Evolutionary conservation across 2,329 filamentous ascomycete species (phyloP).

Genomic region (Penicillium paneum): DNA sequence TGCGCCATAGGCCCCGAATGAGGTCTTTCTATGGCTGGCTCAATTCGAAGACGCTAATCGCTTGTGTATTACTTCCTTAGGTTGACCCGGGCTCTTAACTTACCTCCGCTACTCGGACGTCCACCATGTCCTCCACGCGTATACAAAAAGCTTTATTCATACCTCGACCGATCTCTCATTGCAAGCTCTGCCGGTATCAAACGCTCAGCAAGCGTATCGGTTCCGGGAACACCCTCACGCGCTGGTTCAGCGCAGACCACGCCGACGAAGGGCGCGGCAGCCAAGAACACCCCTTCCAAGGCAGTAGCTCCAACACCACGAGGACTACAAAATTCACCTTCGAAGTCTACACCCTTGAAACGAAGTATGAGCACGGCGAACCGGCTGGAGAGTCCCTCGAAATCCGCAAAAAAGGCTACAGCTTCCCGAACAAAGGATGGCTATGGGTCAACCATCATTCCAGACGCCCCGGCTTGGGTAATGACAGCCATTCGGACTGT

Average conservation of each 20-base stretch:
- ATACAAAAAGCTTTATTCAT: conserved; percentile 79
- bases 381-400: conserved; percentile 19
- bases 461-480: conserved; percentile 61
- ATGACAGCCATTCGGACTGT: conserved; percentile 65
- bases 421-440: conserved; percentile 19
- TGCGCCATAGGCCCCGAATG: conserved; percentile 33
- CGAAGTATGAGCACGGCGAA: conserved; percentile 33
- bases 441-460: conserved; percentile 28
- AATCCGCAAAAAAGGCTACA: conserved; percentile 19
- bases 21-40: neutral
- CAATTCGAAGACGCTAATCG: neutral
- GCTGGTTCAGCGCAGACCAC: conserved; percentile 36
- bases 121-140: conserved; percentile 75
- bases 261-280: conserved; percentile 31
- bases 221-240: conserved; percentile 31
- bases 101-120: conserved; percentile 70
- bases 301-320: conserved; percentile 25
- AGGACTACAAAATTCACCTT: conserved; percentile 41
- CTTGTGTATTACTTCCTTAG: conserved; percentile 43
- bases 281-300: conserved; percentile 30
- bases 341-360: conserved; percentile 44
- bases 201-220: conserved; percentile 34
- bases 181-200: conserved; percentile 35
- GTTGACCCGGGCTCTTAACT: conserved; percentile 70
- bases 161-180: conserved; percentile 69